Conservation (phyloP, 768 basidiomycete genomes). For the Kwoniella europaea region DNA sequence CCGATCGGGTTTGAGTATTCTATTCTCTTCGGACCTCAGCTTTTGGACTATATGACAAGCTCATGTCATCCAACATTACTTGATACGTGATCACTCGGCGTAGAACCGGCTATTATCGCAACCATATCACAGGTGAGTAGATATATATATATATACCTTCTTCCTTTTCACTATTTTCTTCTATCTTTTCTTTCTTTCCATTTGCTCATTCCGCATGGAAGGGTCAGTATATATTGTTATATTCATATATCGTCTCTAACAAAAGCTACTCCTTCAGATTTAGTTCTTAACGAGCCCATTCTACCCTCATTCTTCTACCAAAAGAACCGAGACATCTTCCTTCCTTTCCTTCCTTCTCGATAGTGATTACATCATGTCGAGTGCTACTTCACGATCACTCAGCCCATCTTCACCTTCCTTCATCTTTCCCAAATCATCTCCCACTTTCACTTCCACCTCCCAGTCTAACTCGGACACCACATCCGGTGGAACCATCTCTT, state of each 20-base stretch:
- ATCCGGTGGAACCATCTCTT: conserved; percentile 4
- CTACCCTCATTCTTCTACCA: not conserved
- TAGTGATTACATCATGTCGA: conserved; percentile 7
- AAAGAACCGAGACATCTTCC: not conserved
- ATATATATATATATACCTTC: not conserved
- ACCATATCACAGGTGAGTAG: not conserved
- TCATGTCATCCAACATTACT: not conserved
- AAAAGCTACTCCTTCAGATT: not conserved
- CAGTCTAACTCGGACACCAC: conserved; percentile 1
- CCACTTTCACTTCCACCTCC: conserved; percentile 10
- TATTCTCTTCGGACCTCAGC: conserved; percentile 1
- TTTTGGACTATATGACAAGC: not conserved
- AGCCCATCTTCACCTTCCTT: conserved; percentile 24
- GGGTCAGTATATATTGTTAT: not conserved
- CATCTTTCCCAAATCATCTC: conserved; percentile 19
- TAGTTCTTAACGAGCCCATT: not conserved
- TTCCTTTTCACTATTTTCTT: not conserved
- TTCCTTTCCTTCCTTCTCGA: not conserved
- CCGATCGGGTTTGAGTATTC: conserved; percentile 8
- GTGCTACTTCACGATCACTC: conserved; percentile 5
- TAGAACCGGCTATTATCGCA: conserved; percentile 4
- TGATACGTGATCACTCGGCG: not conserved
- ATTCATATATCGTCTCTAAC: not conserved
- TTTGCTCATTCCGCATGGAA: not conserved
- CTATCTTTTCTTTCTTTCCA: not conserved